Evolutionary conservation across 306 rosid species (phyloP).

Genomic region (Pyrus pyrifolia): DNA sequence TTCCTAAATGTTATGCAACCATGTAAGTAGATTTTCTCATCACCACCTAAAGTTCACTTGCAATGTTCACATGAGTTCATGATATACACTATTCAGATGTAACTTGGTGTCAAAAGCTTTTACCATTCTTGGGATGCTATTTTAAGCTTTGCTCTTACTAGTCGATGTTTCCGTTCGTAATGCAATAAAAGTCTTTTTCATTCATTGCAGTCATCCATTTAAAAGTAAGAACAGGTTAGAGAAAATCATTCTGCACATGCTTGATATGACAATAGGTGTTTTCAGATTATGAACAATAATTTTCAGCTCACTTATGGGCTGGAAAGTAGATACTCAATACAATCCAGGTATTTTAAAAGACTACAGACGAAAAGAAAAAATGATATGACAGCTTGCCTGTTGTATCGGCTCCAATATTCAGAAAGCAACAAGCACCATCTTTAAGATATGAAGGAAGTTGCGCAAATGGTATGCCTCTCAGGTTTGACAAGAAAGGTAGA

Average conservation of each 20-base stretch:
- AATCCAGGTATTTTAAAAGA: background rate
- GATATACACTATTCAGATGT: background rate
- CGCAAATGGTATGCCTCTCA: slow-evolving; percentile 66
- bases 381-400: slow-evolving; percentile 33
- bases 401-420: slow-evolving; percentile 53
- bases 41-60: background rate
- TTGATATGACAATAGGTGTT: background rate
- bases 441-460: slow-evolving; percentile 74
- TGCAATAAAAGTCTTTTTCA: too few species aligned
- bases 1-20: background rate
- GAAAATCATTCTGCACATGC: background rate
- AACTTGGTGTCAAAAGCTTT: background rate
- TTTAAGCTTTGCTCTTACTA: background rate
- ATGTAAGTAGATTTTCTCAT: background rate
- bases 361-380: background rate
- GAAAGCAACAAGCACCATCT: slow-evolving; percentile 74
- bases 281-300: background rate
- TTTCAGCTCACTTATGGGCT: background rate
- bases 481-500: slow-evolving; percentile 63
- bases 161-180: background rate
- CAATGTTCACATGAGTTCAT: background rate
- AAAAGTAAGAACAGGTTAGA: background rate
- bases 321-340: background rate
- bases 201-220: background rate
- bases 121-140: background rate